phyloP scores from a whole-genome alignment of 108 stramenopile species.

The Conticribra guillardii region DNA sequence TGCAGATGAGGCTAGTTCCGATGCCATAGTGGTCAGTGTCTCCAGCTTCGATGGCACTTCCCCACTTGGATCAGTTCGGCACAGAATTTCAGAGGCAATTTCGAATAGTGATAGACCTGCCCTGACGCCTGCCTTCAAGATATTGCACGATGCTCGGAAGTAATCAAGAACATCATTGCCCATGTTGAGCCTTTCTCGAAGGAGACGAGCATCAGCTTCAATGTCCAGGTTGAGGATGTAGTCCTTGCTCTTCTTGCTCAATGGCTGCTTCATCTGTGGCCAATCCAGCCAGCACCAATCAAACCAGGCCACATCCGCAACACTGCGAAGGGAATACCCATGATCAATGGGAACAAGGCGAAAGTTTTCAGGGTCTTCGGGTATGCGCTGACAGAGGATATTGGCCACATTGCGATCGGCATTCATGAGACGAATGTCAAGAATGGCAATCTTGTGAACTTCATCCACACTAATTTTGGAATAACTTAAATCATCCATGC shows the following conservation, averaged over 20 bases:
- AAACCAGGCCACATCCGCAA: slow-evolving; percentile 95
- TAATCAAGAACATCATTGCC: slow-evolving; percentile 71
- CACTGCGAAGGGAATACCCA: slow-evolving; percentile 93
- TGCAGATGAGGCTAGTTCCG: slow-evolving; percentile 75
- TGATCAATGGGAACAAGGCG: slow-evolving; percentile 98
- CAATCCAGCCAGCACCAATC: slow-evolving; percentile 99
- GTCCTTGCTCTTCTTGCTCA: slow-evolving; percentile 62
- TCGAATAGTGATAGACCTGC: slow-evolving; percentile 82
- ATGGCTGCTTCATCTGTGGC: slow-evolving; percentile 90
- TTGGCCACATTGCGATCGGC: slow-evolving; percentile 97
- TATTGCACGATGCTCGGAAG: slow-evolving; percentile 69
- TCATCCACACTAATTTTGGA: slow-evolving; percentile 84
- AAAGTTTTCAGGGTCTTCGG: slow-evolving; percentile 66
- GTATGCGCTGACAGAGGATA: slow-evolving; percentile 81
- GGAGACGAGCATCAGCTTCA: slow-evolving; percentile 70
- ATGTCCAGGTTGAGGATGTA: slow-evolving; percentile 79
- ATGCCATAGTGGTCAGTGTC: slow-evolving; percentile 74
- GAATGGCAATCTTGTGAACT: slow-evolving; percentile 96
- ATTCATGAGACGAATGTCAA: slow-evolving; percentile 98
- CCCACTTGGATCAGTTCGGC: slow-evolving; percentile 73
- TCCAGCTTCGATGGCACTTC: slow-evolving; percentile 83
- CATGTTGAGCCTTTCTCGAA: slow-evolving; percentile 73
- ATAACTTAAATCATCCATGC: slow-evolving; percentile 92
- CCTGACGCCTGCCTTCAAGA: slow-evolving; percentile 78
- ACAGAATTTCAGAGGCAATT: slow-evolving; percentile 79